phyloP scores from a whole-genome alignment of 2,329 filamentous ascomycete species.

The Botrytis tulipae region DNA sequence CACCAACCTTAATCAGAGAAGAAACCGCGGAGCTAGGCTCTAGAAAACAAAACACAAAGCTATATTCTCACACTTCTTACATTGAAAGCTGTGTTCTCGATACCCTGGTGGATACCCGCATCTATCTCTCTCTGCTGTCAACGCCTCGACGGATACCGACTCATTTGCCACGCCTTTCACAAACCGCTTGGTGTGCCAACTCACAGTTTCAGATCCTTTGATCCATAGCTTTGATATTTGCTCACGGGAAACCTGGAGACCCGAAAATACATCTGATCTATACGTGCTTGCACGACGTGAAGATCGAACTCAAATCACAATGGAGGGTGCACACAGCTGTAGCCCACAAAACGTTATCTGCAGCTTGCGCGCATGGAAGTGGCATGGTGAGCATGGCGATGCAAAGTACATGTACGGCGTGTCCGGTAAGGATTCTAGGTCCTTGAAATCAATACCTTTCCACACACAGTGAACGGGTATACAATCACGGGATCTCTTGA shows the following conservation, averaged over 20 bases:
- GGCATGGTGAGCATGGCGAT: neutral
- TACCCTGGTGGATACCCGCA: neutral
- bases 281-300: neutral
- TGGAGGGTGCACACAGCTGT: neutral
- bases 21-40: neutral
- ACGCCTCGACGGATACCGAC: conserved; percentile 5
- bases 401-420: neutral
- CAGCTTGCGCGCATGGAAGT: conserved; percentile 3
- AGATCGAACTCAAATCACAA: neutral
- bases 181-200: neutral
- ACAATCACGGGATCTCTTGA: neutral
- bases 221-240: neutral
- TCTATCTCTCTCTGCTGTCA: conserved; percentile 9
- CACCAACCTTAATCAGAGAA: neutral
- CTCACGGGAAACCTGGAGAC: neutral
- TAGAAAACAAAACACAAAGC: neutral
- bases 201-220: conserved; percentile 11
- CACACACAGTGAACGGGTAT: neutral
- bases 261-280: neutral
- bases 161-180: conserved; percentile 11
- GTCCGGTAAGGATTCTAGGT: neutral
- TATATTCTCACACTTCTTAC: neutral
- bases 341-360: conserved; percentile 6
- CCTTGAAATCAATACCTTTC: neutral
- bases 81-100: neutral